phyloP scores from a whole-genome alignment of 345 rosid species.

The Sapria himalayana region DNA sequence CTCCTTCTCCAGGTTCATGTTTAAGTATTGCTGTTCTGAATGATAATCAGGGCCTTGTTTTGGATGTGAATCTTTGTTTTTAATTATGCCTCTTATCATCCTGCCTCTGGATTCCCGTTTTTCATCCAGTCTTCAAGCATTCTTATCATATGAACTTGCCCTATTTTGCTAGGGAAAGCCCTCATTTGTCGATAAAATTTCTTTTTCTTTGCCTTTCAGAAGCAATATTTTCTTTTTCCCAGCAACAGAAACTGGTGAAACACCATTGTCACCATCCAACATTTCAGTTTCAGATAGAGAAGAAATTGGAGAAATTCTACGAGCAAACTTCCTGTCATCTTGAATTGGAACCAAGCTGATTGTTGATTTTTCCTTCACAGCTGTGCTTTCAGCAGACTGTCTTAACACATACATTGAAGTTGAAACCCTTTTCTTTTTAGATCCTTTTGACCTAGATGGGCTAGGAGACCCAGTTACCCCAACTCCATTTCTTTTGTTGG shows the following conservation, averaged over 20 bases:
- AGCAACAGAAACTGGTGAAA: slow-evolving; percentile 28
- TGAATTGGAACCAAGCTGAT: slow-evolving; percentile 11
- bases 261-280: slow-evolving; percentile 18
- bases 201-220: slow-evolving; percentile 24
- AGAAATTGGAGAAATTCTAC: background rate
- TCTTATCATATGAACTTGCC: slow-evolving; percentile 10
- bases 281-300: slow-evolving; percentile 11
- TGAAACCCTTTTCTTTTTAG: slow-evolving; percentile 45
- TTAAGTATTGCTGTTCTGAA: slow-evolving; percentile 19
- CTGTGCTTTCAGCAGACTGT: slow-evolving; percentile 14
- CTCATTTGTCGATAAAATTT: slow-evolving; percentile 7
- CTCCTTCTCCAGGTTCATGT: slow-evolving; percentile 13
- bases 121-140: slow-evolving; percentile 19
- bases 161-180: background rate
- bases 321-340: slow-evolving; percentile 13
- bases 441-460: slow-evolving; percentile 20
- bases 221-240: slow-evolving; percentile 39
- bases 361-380: slow-evolving; percentile 17
- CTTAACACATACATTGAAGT: slow-evolving; percentile 19
- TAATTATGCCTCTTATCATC: slow-evolving; percentile 29
- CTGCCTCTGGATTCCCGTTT: slow-evolving; percentile 25
- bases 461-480: slow-evolving; percentile 20
- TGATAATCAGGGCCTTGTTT: slow-evolving; percentile 13
- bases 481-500: slow-evolving; percentile 26
- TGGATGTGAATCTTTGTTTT: slow-evolving; percentile 17